These are phyloP conservation scores for Fusarium scirpi DNA, from an alignment of 2,329 filamentous ascomycete genomes.

Conservation along the genomic window DNA sequence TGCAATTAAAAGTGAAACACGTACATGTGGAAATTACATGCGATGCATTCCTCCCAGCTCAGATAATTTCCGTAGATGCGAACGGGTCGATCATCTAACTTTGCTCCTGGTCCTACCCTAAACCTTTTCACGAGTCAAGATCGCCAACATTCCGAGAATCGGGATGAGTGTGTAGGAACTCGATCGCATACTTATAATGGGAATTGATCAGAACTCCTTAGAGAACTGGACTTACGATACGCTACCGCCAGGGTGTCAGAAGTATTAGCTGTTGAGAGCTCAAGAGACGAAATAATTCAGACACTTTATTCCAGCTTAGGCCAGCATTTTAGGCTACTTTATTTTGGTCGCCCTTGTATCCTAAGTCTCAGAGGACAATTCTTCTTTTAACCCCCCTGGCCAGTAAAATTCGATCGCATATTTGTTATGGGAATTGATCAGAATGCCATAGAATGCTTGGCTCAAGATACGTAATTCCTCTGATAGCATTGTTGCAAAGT, in stretches of 20 bases:
- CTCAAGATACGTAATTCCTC: not conserved
- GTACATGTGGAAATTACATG: not conserved
- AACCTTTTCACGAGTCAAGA: not conserved
- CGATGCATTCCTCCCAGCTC: not conserved
- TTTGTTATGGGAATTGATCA: not conserved
- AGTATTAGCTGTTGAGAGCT: too few relatives aligned
- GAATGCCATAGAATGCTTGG: not conserved
- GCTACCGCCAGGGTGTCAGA: too few relatives aligned
- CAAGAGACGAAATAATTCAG: too few relatives aligned
- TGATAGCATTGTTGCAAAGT: not conserved
- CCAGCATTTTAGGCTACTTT: accelerated
- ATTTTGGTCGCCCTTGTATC: too few relatives aligned
- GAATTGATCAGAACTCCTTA: not conserved
- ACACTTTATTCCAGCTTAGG: too few relatives aligned
- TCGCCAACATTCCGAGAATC: too few relatives aligned
- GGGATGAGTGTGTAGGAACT: not conserved
- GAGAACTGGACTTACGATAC: not conserved
- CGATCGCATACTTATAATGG: accelerated
- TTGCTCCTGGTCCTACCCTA: not conserved
- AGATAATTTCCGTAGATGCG: not conserved
- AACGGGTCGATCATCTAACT: not conserved
- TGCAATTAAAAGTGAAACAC: not conserved
- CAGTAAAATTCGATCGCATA: not conserved
- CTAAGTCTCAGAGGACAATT: too few relatives aligned
- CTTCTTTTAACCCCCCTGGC: too few relatives aligned